Base-by-base conservation (phyloP, 176 grass and related monocot species). In the Oryza punctata region DNA sequence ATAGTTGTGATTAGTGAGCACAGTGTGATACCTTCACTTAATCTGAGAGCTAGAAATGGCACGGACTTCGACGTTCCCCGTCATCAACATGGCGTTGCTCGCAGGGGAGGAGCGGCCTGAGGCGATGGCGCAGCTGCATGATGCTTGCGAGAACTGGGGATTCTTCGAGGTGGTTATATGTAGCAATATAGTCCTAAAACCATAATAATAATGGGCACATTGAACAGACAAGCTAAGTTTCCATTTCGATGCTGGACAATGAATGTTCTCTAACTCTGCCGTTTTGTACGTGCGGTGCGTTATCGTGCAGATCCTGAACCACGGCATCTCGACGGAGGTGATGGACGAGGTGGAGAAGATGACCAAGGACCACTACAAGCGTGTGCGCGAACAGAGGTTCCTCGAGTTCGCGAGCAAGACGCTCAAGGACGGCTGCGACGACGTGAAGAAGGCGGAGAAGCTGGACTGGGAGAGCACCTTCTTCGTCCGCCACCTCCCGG, bases 71-170 rank as follows among this genome's bases (percentile, higher is more conserved):
- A 45, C 37, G 1, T 94, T 99, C 82, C 96, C 96, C 10, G 43
- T 99, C 52, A 86, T 99, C 84, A 59, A 96, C 91, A 94, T 99
- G 91, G 89, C 23, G 11, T 69, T 89, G 83, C 84, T 99, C 4
- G 81, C 4, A 7, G 91, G 91, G 54, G 40, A 88, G 80, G 16
- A 92, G 77, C 80, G 91, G 69, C 81, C 67, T 0, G 67, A 27
- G 35, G 87, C 87, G 1, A 99, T 99, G 93, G 91, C 80, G 19
- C 14, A 90, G 45, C 82, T 96, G 30, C 87, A 35, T 3, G 93
- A 99, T 12, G 96, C 93, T 5, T 99, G 96, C 77, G 82, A 94
- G 89, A 96, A 94, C 80, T 99, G 96, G 96, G 96, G 96, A 9
- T 99, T 99, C 91, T 99, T 99, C 29, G 83, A 99, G 96, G 96